Base-by-base conservation (phyloP, 345 rosid species). In the Capsella bursapastoris region DNA sequence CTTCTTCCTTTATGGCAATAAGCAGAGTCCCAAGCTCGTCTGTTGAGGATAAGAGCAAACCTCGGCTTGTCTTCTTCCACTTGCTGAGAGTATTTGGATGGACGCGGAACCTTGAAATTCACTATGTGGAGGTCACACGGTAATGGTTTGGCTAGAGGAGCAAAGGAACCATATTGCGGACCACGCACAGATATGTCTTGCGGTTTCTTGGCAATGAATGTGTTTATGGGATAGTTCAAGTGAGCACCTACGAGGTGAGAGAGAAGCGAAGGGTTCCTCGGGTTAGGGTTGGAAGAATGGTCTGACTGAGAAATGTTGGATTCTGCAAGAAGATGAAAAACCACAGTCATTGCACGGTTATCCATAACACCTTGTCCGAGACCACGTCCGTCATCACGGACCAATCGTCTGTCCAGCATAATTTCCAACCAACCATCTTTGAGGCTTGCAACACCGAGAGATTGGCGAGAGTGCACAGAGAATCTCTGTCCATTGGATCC, bases 311-410 rank as follows among this genome's bases (percentile, higher is more conserved):
- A 87, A 50, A 88, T 78, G 82, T 84, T 92, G 62, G 86, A 81
- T 66, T 95, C 98, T 0, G 81, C 58, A 76, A 88, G 82, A 70
- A 95, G 72, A 78, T 95, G 96, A 68, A 92, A 92, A 45, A 89
- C 81, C 45, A 88, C 87, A 38, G 86, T 90, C 87, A 84, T 82
- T 29, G 87, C 87, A 3, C 88, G 96, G 70, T 95, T 95, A 71
- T 92, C 99, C 86, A 83, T 80, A 78, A 95, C 94, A 22, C 99
- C 99, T 84, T 90, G 98, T 51, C 99, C 98, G 8, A 95, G 94
- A 68, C 99, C 99, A 80, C 99, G 99, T 2, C 98, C 98, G 55
- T 95, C 99, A 73, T 95, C 99, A 44, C 77, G 85, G 2, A 70
- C 73, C 72, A 95, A 81, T 40, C 99, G 88, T 6, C 99, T 92